These are phyloP conservation scores for Petrea volubilis DNA, from an alignment of 257 asterid species.

Conservation along the genomic window DNA sequence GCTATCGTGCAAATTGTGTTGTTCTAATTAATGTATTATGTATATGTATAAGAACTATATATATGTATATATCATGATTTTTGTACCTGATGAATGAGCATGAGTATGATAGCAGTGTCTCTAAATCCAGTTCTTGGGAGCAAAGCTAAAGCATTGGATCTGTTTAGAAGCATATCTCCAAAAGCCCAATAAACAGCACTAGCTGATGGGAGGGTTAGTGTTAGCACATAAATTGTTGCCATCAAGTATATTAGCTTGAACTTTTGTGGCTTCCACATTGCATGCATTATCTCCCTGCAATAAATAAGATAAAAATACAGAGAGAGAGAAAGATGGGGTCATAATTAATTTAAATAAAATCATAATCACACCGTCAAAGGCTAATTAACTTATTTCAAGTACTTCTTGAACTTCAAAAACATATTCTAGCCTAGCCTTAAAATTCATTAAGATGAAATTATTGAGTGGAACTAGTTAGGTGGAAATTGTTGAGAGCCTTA, in stretches of 20 bases:
- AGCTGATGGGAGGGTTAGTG: constrained; percentile 82
- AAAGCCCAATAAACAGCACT: constrained; percentile 94
- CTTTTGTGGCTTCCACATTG: constrained; percentile 94
- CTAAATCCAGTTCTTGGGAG: constrained; percentile 73
- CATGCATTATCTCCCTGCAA: constrained; percentile 81
- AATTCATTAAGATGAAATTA: neutral
- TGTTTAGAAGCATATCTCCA: constrained; percentile 67
- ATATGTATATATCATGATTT: neutral
- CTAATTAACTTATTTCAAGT: neutral
- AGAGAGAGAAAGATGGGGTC: neutral
- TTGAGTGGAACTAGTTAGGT: neutral
- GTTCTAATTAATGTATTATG: too few species aligned
- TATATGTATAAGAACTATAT: neutral
- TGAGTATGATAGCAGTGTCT: constrained; percentile 83
- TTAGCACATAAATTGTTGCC: constrained; percentile 74
- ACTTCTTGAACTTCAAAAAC: too few species aligned
- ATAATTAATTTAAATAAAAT: neutral
- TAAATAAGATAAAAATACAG: neutral
- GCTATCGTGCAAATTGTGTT: too few species aligned
- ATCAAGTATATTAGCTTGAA: constrained; percentile 72
- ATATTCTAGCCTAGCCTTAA: neutral
- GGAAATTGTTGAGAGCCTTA: neutral
- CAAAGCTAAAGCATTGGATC: constrained; percentile 75
- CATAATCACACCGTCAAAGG: neutral
- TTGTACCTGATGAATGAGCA: constrained; percentile 84